phyloP scores from a whole-genome alignment of 2,329 filamentous ascomycete species.

The Aurifilum marmelostoma region DNA sequence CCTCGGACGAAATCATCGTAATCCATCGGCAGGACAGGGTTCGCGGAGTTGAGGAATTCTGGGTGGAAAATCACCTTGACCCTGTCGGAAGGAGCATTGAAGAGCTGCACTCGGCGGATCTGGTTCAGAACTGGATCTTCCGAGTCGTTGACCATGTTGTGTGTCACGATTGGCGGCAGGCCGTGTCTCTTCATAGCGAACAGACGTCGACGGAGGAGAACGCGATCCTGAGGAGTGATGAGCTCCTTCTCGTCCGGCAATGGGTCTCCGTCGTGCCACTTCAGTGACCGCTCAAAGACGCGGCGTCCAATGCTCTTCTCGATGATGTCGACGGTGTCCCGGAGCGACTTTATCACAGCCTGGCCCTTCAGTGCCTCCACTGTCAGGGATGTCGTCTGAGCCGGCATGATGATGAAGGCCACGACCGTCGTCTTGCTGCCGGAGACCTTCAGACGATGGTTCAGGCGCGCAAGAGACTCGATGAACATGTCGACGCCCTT shows the following conservation, averaged over 20 bases:
- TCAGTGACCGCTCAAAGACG: slow-evolving; percentile 90
- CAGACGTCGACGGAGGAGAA: slow-evolving; percentile 84
- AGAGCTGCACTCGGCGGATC: slow-evolving; percentile 91
- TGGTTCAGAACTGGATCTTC: slow-evolving; percentile 97
- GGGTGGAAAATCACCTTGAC: slow-evolving; percentile 99
- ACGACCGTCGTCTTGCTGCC: slow-evolving; percentile 94
- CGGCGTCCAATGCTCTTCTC: slow-evolving; percentile 90
- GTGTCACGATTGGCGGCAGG: slow-evolving; percentile 93
- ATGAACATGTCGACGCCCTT: slow-evolving; percentile 99
- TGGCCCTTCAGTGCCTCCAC: slow-evolving; percentile 96
- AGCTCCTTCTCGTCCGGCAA: slow-evolving; percentile 97
- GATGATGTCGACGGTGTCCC: slow-evolving; percentile 91
- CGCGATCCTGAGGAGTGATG: slow-evolving; percentile 87
- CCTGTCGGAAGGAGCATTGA: slow-evolving; percentile 92
- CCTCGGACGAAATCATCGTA: slow-evolving; percentile 99
- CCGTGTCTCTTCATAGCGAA: slow-evolving; percentile 95
- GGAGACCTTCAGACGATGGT: slow-evolving; percentile 83
- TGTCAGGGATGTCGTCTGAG: slow-evolving; percentile 90
- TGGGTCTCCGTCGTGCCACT: slow-evolving; percentile 93
- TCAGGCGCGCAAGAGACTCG: slow-evolving; percentile 90
- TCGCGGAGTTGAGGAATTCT: slow-evolving; percentile 94
- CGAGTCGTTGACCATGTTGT: slow-evolving; percentile 95
- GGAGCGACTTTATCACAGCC: slow-evolving; percentile 93
- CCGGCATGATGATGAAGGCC: slow-evolving; percentile 98
- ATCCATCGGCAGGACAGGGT: slow-evolving; percentile 92